Evolutionary conservation across 306 rosid genomes (phyloP), one percentile per base, ranked within the genome.

Genomic region (Malus sylvestris): DNA sequence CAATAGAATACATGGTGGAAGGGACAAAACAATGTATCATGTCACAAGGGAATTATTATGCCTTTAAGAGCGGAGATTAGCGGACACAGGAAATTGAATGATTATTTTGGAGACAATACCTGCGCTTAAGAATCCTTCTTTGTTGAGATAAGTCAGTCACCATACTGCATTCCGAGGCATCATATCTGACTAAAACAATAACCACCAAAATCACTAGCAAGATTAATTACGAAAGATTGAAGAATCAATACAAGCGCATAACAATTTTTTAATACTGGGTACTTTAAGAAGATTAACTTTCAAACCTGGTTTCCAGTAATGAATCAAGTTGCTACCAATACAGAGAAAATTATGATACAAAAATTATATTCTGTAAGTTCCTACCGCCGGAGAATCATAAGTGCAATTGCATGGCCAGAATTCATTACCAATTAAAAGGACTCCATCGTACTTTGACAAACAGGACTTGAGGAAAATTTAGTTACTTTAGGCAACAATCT

Each of bases 101-200:
- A 65, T 62, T 53, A 73, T 72, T 67, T 72, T 57, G 76, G 46
- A 77, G 64, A 74, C 55, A 53, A 62, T 87, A 91, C 98, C 98
- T 86, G 67, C 97, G 96, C 83, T 90, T 94, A 22, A 94, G 97
- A 82, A 94, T 87, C 83, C 90, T 91, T 87, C 84, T 91, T 79
- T 85, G 97, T 62, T 89, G 91, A 64, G 97, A 87, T 67, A 89
- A 68, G 80, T 91, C 97, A 3, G 87, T 86, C 80, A 90, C 83
- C 85, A 86, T 57, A 73, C 27, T 86, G 75, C 86, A 86, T 77
- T 80, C 89, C 22, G 81, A 80, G 76, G 95, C 88, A 77, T 94
- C 93, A 80, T 87, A 94, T 85, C 96, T 90, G 84, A 91, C 98
- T 94, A 83, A 89, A 86, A 87, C 71, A 78, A 88, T 80, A 68